A percentile compares a stretch with the other conserved stretches of the same genome.
phyloP scores from a whole-genome alignment of 805 yeast genomes.

The Cyberlindnera bimundalis region DNA sequence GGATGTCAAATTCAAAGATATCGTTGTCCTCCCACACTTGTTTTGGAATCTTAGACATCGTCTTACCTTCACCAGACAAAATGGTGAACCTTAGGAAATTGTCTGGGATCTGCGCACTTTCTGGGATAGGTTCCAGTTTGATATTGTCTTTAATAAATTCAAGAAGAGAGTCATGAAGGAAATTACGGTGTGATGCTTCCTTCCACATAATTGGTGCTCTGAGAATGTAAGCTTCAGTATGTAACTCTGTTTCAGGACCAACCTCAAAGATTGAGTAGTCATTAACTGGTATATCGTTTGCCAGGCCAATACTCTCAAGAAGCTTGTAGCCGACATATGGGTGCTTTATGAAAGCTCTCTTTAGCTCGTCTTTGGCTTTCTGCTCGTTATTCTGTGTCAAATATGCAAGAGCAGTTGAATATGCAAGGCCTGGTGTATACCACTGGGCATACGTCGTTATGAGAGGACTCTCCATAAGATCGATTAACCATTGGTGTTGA shows the following conservation, averaged over 20 bases:
- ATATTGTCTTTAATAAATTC: conserved; percentile 21
- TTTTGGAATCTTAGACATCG: conserved; percentile 67
- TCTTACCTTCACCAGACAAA: conserved; percentile 64
- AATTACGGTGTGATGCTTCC: conserved; percentile 41
- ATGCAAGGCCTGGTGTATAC: conserved; percentile 70
- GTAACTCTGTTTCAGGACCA: conserved; percentile 33
- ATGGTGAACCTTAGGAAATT: conserved; percentile 67
- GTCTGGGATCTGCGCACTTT: conserved; percentile 41
- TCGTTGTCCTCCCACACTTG: conserved; percentile 59
- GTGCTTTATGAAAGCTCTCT: conserved; percentile 49
- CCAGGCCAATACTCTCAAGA: conserved; percentile 42
- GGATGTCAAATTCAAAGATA: conserved; percentile 64
- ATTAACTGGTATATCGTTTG: conserved; percentile 28
- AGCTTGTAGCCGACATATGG: conserved; percentile 55
- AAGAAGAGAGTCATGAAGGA: conserved; percentile 43
- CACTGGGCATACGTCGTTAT: conserved; percentile 57
- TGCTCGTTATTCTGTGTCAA: conserved; percentile 38
- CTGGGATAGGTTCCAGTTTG: conserved; percentile 14
- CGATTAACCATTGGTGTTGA: conserved; percentile 59
- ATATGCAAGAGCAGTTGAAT: conserved; percentile 63
- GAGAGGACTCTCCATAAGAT: conserved; percentile 54
- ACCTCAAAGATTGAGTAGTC: conserved; percentile 26
- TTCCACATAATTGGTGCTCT: conserved; percentile 57
- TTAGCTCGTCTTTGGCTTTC: conserved; percentile 46
- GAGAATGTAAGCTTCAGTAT: conserved; percentile 55